Base-by-base conservation (phyloP, 345 rosid species). In the Arabis alpina region DNA sequence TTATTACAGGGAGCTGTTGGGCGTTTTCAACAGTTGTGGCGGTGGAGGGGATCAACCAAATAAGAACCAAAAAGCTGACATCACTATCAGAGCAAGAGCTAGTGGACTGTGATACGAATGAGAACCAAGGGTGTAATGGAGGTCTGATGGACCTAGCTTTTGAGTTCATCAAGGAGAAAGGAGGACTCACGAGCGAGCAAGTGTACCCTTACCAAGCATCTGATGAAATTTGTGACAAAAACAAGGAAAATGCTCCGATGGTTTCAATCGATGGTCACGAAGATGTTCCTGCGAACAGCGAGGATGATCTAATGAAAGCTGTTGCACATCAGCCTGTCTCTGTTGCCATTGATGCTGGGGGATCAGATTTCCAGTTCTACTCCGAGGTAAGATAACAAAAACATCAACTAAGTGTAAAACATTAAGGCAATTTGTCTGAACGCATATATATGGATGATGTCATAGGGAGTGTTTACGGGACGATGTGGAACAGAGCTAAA, bases 21-120 rank as follows among this genome's bases (percentile, higher is more conserved):
- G 98, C 94, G 23, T 92, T 92, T 81, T 92, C 94, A 16, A 82
- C 98, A 0, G 79, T 92, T 30, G 92, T 85, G 5, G 90, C 94
- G 0, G 91, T 92, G 70, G 96, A 92, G 68, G 96, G 98, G 47
- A 82, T 89, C 8, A 89, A 89, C 73, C 84, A 87, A 76, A 89
- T 92, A 43, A 83, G 81, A 44, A 89, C 90, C 0, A 84, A 87
- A 5, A 71, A 84, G 11, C 64, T 92, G 15, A 79, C 82, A 41
- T 66, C 82, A 11, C 67, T 89, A 44, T 92, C 98, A 0, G 96
- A 89, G 64, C 96, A 92, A 68, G 94, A 92, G 80, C 84, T 89
- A 71, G 83, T 92, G 30, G 96, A 92, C 43, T 92, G 98, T 15
- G 94, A 89, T 58, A 80, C 67, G 0, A 7, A 52, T 2, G 61